phyloP scores from a whole-genome alignment of 2,329 filamentous ascomycete genomes.

The Coccinonectria pachysandricola region DNA sequence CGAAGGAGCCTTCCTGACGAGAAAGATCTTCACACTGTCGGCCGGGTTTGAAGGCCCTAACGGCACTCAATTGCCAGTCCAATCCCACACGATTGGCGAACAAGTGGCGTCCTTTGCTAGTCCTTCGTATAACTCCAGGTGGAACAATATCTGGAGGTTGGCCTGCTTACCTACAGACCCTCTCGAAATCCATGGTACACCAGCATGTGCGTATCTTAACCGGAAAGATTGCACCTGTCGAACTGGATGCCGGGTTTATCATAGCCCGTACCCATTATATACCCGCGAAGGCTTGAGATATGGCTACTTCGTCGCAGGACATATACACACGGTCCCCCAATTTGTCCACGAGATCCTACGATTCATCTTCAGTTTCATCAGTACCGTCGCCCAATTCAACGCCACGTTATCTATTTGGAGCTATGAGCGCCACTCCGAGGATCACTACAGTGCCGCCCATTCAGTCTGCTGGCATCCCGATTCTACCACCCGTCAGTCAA shows the following conservation, averaged over 20 bases:
- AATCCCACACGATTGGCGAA: slow-evolving; percentile 12
- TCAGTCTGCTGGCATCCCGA: slow-evolving; percentile 43
- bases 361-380: slow-evolving; percentile 54
- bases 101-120: slow-evolving; percentile 10
- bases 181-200: slow-evolving; percentile 11
- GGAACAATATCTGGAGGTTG: slow-evolving; percentile 7
- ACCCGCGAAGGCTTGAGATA: slow-evolving; percentile 18
- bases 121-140: slow-evolving; percentile 5
- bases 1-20: slow-evolving; percentile 9
- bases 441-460: slow-evolving; percentile 37
- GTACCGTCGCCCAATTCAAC: slow-evolving; percentile 48
- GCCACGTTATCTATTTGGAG: slow-evolving; percentile 39
- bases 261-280: too few species aligned
- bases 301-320: slow-evolving; percentile 46
- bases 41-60: slow-evolving; percentile 7
- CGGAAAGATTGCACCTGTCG: too few species aligned
- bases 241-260: too few species aligned
- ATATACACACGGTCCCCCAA: slow-evolving; percentile 52
- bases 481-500: slow-evolving; percentile 36
- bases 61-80: slow-evolving; percentile 7
- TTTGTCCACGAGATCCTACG: slow-evolving; percentile 50
- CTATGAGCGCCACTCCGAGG: slow-evolving; percentile 42
- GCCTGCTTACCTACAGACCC: slow-evolving; percentile 10
- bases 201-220: slow-evolving; percentile 17
- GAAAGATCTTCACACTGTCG: slow-evolving; percentile 9